Conservation (phyloP, 495 filamentous ascomycete genomes). For the Annulohypoxylon bovei region DNA sequence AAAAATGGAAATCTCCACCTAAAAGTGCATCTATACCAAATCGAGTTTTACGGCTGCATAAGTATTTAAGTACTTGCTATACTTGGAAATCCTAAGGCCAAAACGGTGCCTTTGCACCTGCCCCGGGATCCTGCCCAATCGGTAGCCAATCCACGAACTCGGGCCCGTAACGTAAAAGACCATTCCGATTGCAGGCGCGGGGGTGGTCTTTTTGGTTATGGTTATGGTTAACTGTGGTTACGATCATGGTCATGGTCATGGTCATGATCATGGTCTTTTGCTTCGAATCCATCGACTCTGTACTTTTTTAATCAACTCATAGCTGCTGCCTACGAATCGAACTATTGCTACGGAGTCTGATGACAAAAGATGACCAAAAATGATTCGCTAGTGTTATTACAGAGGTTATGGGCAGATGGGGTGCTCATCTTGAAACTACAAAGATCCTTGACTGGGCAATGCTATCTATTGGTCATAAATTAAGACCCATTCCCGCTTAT, state of each 20-base stretch:
- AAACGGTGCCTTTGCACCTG: constrained; percentile 11
- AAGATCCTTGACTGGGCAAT: constrained; percentile 9
- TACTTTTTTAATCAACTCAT: background rate
- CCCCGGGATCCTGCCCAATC: constrained; percentile 28
- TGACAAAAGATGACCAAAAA: constrained; percentile 4
- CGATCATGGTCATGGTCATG: background rate
- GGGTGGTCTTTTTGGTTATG: background rate
- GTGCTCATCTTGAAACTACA: constrained; percentile 33
- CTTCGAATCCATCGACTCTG: background rate
- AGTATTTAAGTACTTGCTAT: constrained; percentile 16
- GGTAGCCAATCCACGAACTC: constrained; percentile 41
- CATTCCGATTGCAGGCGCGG: background rate
- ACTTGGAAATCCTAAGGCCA: constrained; percentile 20
- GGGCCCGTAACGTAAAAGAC: constrained; percentile 17
- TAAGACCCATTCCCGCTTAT: constrained; percentile 13
- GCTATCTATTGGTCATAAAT: constrained; percentile 20
- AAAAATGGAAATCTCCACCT: background rate
- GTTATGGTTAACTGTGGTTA: background rate
- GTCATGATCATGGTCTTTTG: background rate
- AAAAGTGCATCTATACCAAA: background rate
- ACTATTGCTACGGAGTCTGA: background rate
- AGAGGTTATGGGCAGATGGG: constrained; percentile 9
- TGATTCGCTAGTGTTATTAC: constrained; percentile 4
- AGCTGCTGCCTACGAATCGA: background rate
- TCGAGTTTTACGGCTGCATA: background rate